Evolutionary conservation across 192 early-diverging fungal genomes (phyloP), one percentile per base, ranked within the genome.

Genomic region (Rhizophagus sp.): DNA sequence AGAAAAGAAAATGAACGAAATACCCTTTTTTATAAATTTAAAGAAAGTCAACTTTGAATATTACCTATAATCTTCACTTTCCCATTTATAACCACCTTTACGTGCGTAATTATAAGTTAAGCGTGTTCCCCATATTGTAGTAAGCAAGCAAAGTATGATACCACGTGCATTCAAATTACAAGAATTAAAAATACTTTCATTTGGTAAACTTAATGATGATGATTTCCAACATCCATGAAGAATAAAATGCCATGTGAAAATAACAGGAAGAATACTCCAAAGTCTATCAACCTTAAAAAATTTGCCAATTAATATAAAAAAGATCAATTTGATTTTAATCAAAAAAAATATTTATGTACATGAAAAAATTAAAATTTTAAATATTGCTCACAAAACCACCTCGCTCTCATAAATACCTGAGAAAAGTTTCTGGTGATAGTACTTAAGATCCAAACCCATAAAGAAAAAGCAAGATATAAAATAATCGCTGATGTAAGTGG

Each of bases 21-120:
- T 47, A 44, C 44, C 34, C 34, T 57, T 3, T 19, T 57, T 7
- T 57, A 7, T 7, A 6, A 17, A 0, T 49, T 24, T 11, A 41
- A 73, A 50, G n/a, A n/a, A 44, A 73, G 33, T 76, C 39, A 80
- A 67, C 0, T 36, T 9, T 17, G 85, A 84, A 4, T 82, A 82
- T 91, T 92, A 97, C 2, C 95, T 90, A 80, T 96, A 94, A 66
- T 97, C 95, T 78, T 97, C 90, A 7, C 84, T 87, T 22, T 86
- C 85, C 64, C 82, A 74, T 9, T 83, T 80, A 82, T 94, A 97
- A 7, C 94, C 94, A 2, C 94, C 95, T 78, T 94, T 92, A 13
- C 95, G 78, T 25, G 85, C 82, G 79, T 94, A 95, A 85, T 96
- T 97, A 81, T 86, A 94, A 0, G 93, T 94, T 52, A 96, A 82